phyloP scores from a whole-genome alignment of 352 stramenopile species.

The Pythium phragmitis region DNA sequence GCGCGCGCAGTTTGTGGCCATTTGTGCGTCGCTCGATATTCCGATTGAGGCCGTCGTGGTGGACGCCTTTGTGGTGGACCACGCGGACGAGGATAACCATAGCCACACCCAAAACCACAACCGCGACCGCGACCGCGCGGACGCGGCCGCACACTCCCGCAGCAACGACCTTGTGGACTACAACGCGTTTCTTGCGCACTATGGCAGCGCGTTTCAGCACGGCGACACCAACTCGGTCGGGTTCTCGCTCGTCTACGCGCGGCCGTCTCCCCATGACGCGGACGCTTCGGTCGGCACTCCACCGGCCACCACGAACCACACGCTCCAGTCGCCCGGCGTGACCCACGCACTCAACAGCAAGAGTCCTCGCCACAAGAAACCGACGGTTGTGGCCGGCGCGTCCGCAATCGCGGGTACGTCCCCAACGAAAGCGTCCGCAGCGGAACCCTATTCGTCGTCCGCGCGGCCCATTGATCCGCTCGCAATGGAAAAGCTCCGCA shows the following conservation, averaged over 20 bases:
- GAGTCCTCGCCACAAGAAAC: conserved; percentile 14
- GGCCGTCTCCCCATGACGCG: neutral
- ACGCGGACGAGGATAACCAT: conserved; percentile 7
- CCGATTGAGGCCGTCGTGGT: conserved; percentile 34
- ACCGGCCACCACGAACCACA: conserved; percentile 34
- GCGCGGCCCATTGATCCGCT: conserved; percentile 30
- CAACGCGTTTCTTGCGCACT: conserved; percentile 60
- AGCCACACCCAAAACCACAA: neutral
- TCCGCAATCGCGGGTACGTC: neutral
- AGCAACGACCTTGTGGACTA: conserved; percentile 47
- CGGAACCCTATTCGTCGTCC: neutral
- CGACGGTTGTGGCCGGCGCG: conserved; percentile 3
- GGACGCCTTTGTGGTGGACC: conserved; percentile 40
- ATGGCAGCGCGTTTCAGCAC: conserved; percentile 62
- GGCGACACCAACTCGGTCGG: conserved; percentile 64
- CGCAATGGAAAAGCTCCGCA: conserved; percentile 59
- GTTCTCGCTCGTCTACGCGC: conserved; percentile 46
- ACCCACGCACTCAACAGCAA: conserved; percentile 32
- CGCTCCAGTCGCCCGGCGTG: conserved; percentile 52
- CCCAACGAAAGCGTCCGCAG: neutral
- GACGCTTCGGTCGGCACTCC: neutral
- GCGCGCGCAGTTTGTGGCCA: conserved; percentile 39
- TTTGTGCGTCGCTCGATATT: conserved; percentile 39
- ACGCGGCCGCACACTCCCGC: conserved; percentile 6
- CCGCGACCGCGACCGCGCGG: conserved; percentile 8